Evolutionary conservation across 164 flowering plant species (phyloP).

Genomic region (Vitis labrusca): DNA sequence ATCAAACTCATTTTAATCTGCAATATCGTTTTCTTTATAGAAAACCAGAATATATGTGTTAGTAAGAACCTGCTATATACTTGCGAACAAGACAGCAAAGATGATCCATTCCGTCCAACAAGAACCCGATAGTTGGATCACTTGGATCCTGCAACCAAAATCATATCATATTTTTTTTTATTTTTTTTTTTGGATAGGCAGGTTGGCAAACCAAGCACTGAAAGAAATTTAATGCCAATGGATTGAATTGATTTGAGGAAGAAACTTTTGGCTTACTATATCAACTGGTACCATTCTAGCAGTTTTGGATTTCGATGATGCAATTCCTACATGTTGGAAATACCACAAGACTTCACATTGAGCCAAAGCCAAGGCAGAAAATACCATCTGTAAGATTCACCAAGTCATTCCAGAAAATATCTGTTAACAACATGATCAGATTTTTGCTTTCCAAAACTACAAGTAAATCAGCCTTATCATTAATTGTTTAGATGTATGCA

Average conservation of each 20-base stretch:
- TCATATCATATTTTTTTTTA: background rate
- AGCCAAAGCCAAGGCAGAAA: slow-evolving; percentile 94
- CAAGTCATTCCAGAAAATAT: slow-evolving; percentile 5
- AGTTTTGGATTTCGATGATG: slow-evolving; percentile 78
- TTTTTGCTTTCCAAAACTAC: background rate
- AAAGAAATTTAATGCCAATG: background rate
- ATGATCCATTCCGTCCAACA: slow-evolving; percentile 91
- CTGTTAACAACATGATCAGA: background rate
- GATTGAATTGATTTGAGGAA: background rate
- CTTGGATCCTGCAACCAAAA: slow-evolving; percentile 72
- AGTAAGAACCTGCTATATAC: slow-evolving; percentile 75
- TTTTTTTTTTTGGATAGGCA: background rate
- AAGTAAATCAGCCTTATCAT: background rate
- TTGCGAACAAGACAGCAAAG: slow-evolving; percentile 95
- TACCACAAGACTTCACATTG: slow-evolving; percentile 92
- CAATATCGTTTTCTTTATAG: slow-evolving; percentile 25
- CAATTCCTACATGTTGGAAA: slow-evolving; percentile 89
- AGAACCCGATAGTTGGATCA: slow-evolving; percentile 96
- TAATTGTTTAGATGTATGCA: background rate
- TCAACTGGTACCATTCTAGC: slow-evolving; percentile 67
- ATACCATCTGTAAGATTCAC: slow-evolving; percentile 75
- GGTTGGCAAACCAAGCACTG: background rate
- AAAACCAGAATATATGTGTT: too few species aligned
- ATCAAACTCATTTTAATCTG: slow-evolving; percentile 49
- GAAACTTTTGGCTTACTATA: slow-evolving; percentile 51